Base-by-base conservation (phyloP, 2,329 filamentous ascomycete genomes). In the Bipolaris bicolor region DNA sequence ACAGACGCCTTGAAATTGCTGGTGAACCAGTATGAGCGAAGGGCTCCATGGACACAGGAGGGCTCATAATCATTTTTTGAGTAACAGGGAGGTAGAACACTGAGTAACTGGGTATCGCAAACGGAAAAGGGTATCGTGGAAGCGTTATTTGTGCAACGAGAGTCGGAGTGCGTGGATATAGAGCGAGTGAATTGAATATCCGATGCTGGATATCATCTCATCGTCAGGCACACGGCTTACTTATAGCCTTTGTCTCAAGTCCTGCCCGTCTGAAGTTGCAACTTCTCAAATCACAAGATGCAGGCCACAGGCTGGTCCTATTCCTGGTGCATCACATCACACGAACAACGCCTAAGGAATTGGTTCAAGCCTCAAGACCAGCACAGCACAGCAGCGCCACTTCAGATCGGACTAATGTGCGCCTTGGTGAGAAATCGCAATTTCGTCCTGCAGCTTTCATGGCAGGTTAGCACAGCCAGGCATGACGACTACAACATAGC, bases 401-500 rank as follows among this genome's bases (percentile, higher is more conserved):
- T 24, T n/a, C 33, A 48, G 47, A 49, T 7, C 46, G 3, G 44
- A 54, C 46, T 49, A 56, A 52, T 11, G 15, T n/a, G 40, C 24
- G 40, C 33, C 24, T 49, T 34, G 24, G 41, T 33, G 52, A 52
- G 47, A 52, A 46, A 29, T 40, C 48, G 52, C 50, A 48, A 16
- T 40, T 15, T n/a, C 47, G n/a, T 22, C 41, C 29, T 9, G 16
- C 29, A 31, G n/a, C 31, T 50, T 44, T 26, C 39, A 22, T 18
- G 37, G 36, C 24, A 43, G 11, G 39, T 34, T 26, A 50, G 59
- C 65, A 68, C 59, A 64, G 65, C 66, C 65, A 49, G 31, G 49
- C 16, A 47, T 65, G 63, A 64, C 65, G 64, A 67, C 58, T 48
- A 57, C 60, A 55, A 44, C 59, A 44, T 41, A 55, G 45, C 33